A percentile compares a stretch with the other conserved stretches of the same genome.
Conservation (phyloP, 139 green algal genomes). For the Chlamydomonas sphaeroides region DNA sequence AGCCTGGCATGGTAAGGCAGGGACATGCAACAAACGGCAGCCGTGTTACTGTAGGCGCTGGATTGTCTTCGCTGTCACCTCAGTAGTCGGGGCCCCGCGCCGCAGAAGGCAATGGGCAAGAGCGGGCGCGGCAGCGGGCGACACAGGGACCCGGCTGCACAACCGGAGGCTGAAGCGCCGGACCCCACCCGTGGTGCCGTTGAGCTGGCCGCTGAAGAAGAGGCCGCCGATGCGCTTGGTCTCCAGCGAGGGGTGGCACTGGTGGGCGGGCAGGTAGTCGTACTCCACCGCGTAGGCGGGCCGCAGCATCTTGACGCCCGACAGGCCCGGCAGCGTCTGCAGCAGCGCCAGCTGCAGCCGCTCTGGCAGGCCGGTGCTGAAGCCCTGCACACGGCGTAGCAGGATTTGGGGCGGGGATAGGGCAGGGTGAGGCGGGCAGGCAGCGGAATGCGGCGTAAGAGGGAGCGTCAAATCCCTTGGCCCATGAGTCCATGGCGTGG, state of each 20-base stretch:
- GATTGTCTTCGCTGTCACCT: too few species aligned
- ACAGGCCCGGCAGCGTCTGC: slow-evolving; percentile 91
- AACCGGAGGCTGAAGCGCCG: too few species aligned
- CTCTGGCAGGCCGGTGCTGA: slow-evolving; percentile 94
- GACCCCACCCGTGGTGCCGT: slow-evolving; percentile 95
- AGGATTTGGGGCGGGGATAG: background rate
- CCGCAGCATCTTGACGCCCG: slow-evolving; percentile 75
- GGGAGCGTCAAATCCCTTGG: too few species aligned
- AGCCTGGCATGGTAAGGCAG: slow-evolving; percentile 70
- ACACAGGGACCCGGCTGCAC: too few species aligned
- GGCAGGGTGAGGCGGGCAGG: too few species aligned
- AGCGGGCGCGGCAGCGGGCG: too few species aligned
- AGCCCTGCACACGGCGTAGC: slow-evolving; percentile 48
- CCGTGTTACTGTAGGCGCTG: too few species aligned
- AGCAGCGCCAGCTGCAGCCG: slow-evolving; percentile 94
- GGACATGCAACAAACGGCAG: too few species aligned
- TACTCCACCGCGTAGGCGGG: slow-evolving; percentile 99
- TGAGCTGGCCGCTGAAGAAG: slow-evolving; percentile 98
- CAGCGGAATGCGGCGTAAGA: too few species aligned
- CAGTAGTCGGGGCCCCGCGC: too few species aligned
- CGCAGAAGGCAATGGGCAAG: too few species aligned
- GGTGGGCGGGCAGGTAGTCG: slow-evolving; percentile 95
- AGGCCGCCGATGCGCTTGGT: slow-evolving; percentile 91
- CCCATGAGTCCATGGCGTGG: too few species aligned
- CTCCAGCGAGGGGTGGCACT: slow-evolving; percentile 91